Base-by-base conservation (phyloP, 2,329 filamentous ascomycete species). In the Penicillium sp. region DNA sequence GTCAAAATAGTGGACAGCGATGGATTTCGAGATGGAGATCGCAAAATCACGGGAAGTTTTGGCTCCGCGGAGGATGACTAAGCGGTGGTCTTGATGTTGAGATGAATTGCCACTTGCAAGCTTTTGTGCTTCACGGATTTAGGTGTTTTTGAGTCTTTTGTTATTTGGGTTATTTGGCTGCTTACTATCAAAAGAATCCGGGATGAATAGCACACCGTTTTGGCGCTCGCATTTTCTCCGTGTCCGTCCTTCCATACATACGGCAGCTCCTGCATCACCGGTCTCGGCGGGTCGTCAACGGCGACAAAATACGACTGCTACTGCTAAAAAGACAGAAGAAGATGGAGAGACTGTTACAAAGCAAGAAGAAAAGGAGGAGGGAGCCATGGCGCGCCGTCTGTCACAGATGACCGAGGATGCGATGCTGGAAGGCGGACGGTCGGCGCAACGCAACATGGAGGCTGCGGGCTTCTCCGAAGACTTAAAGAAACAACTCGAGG, bases 381-480 rank as follows among this genome's bases (percentile, higher is more conserved):
- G 80, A 5, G 79, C 80, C 16, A 77, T 84, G 74, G 77, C 77
- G 2, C 69, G 77, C 14, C 72, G 79, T 14, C 64, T 84, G 47
- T 73, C 75, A 4, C 73, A 78, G 48, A 78, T 85, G 78, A 80
- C 77, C 35, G 79, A 84, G 52, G 75, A 82, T 51, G 72, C 73
- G 13, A 66, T 84, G 23, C 71, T 78, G 37, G 72, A 73, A 42
- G 78, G 78, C 26, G 77, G 78, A 23, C 73, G 74, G 47, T 74
- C 76, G 44, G 76, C 79, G 26, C 71, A 67, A 38, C 80, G 76
- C 56, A 77, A 77, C 40, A 71, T 84, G n/a, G 69, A 77, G 56
- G 77, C 82, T 52, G 79, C 77, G 23, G 79, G 79, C 39, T 84
- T 85, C 66, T 80, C 77, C 49, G 77, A 81, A 41, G 79, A 82